Percentiles rank a stretch among this genome's conserved stretches.
Conservation (phyloP, 805 yeast genomes). For the Metschnikowia chrysomelidarum region DNA sequence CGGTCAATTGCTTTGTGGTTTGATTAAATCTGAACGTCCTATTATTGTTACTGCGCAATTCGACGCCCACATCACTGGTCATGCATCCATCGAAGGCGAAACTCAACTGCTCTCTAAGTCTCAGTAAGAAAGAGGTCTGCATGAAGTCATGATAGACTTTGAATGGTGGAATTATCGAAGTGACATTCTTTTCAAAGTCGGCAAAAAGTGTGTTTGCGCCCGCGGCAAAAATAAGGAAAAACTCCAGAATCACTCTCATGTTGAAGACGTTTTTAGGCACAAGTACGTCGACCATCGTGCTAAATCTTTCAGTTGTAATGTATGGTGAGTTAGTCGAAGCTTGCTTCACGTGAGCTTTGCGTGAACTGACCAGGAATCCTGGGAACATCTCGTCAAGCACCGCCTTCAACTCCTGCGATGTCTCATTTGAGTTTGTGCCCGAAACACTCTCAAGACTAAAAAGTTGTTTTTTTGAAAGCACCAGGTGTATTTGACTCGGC, state of each 20-base stretch:
- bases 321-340: slow-evolving; percentile 37
- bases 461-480: slow-evolving; percentile 25
- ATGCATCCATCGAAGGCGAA: slow-evolving; percentile 47
- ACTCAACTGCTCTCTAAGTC: slow-evolving; percentile 55
- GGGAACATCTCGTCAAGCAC: slow-evolving; percentile 65
- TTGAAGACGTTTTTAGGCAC: slow-evolving; percentile 73
- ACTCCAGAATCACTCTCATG: slow-evolving; percentile 75
- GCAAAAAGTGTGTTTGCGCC: slow-evolving; percentile 43
- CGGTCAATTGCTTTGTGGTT: slow-evolving; percentile 6
- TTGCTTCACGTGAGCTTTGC: slow-evolving; percentile 5
- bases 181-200: slow-evolving; percentile 15
- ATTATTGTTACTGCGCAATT: slow-evolving; percentile 4
- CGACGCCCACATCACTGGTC: slow-evolving; percentile 11
- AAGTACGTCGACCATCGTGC: slow-evolving; percentile 57
- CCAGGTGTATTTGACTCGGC: slow-evolving; percentile 22
- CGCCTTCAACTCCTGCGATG: slow-evolving; percentile 31
- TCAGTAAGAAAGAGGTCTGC: slow-evolving; percentile 61
- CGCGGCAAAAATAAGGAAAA: slow-evolving; percentile 65
- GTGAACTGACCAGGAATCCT: slow-evolving; percentile 45
- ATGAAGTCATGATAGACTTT: slow-evolving; percentile 63
- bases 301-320: slow-evolving; percentile 57
- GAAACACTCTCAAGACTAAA: slow-evolving; percentile 35
- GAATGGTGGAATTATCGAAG: slow-evolving; percentile 21
- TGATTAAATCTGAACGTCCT: slow-evolving; percentile 11
- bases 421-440: slow-evolving; percentile 14